Evolutionary conservation across 2,329 filamentous ascomycete genomes (phyloP), one percentile per base, ranked within the genome.

Genomic region (Pleoardoris graminearum): DNA sequence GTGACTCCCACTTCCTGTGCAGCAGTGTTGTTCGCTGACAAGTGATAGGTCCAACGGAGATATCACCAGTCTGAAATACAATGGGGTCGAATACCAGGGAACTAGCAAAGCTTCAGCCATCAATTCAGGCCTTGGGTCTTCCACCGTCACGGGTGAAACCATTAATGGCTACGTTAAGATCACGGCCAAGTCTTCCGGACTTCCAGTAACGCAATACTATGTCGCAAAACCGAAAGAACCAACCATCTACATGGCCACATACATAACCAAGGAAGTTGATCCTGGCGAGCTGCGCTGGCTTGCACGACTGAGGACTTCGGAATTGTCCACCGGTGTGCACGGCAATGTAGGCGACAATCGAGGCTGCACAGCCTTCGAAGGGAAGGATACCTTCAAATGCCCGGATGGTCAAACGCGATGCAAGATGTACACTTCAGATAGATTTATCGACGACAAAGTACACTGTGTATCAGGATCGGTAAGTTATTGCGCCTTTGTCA

Each of bases 321-420:
- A 62, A 29, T 23, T 63, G 10, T 59, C 59, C 12, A 62, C 51
- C 38, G 62, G 62, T 16, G 60, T 63, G 8, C 62, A 65, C 38
- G 60, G 60, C 1, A 51, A 59, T 49, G 62, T 62, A n/a, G 60
- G 58, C 3, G 56, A 61, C 36, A 61, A 44, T 8, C 48, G 55
- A 22, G 61, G 61, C 2, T 65, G 61, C 43, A 54, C 50, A 4
- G 61, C 61, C 2, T 58, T 65, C 19, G 61, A 65, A 43, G 61
- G 61, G 12, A 63, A 65, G 21, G 61, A 65, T 37, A 65, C 61
- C 7, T 65, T 63, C 50, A 61, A 59, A 10, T 65, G 60, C 36
- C 17, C 59, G 1, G 54, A 61, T 44, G 59, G 61, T 3, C 35
- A 57, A 25, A 64, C 61, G 12, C 36, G 54, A 25, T 60, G 62